Evolutionary conservation across 2,329 filamentous ascomycete genomes (phyloP), one percentile per base, ranked within the genome.

Genomic region (Aquanectria penicillioides): DNA sequence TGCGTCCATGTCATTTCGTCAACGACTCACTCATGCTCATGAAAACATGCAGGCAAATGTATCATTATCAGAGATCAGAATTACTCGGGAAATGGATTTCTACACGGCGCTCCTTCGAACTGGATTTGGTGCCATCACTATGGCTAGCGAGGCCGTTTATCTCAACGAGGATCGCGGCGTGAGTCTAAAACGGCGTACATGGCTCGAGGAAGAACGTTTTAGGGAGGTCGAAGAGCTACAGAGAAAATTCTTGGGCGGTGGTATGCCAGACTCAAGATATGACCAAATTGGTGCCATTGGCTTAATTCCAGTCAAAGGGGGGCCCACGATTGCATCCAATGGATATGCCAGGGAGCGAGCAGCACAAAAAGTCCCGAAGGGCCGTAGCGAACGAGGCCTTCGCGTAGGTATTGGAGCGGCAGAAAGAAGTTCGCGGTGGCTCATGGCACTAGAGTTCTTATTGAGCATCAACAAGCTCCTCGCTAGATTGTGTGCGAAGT

Each of bases 141-240:
- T 96, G 75, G 95, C 95, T 1, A 97, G 93, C 68, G 94, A 98
- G 75, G 94, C 94, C 4, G 95, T 98, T 0, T 98, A 97, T 71
- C 81, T 99, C 10, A 97, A 97, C 61, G 94, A 98, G 75, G 94
- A 94, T 40, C 86, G 86, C 34, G 84, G 84, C 2, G 87, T 98
- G 48, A 89, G 86, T 60, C 80, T 97, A 3, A 88, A 88, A 63
- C 81, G 84, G 29, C 89, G 89, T 77, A 97, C 95, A 0, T 99
- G 95, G 94, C 80, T 98, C 3, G 95, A 99, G 72, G 91, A 94
- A 67, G 91, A 97, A 65, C 86, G 94, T 6, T 81, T 94, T 9
- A 84, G 88, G 38, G 93, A 98, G 70, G 81, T 97, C 3, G 88
- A 95, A 65, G 78, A 83, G 57, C 65, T 86, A 31, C 79, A 81